phyloP scores from a whole-genome alignment of 1,284 basidiomycete species.

The Ganoderma leucocontextum region DNA sequence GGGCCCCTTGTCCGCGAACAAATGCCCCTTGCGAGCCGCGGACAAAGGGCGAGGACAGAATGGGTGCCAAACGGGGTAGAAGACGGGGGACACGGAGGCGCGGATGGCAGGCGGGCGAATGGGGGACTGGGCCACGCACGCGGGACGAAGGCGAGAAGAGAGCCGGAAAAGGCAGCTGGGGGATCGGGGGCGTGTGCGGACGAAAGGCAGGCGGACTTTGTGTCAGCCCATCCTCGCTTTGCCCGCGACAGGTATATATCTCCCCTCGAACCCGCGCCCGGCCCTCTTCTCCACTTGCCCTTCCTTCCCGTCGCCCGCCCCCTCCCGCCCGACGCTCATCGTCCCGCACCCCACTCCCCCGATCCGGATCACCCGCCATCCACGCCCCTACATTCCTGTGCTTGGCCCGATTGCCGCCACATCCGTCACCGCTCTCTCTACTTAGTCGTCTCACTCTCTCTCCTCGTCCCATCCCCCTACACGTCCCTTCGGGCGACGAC shows the following conservation, averaged over 20 bases:
- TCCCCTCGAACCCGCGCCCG: constrained; percentile 8
- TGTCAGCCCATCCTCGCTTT: constrained; percentile 32
- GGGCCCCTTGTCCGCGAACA: neutral
- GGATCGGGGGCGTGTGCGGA: constrained; percentile 18
- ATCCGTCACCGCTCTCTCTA: constrained; percentile 10
- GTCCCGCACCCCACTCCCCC: constrained; percentile 16
- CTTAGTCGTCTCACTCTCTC: neutral
- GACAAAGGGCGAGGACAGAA: constrained; percentile 4
- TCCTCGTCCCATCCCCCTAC: constrained; percentile 4
- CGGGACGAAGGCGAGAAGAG: constrained; percentile 30
- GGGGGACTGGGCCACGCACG: constrained; percentile 17
- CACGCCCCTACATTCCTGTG: constrained; percentile 24
- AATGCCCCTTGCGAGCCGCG: neutral
- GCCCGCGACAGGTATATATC: constrained; percentile 26
- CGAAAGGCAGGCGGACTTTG: constrained; percentile 27
- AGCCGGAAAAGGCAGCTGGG: constrained; percentile 29
- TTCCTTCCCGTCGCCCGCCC: constrained; percentile 14
- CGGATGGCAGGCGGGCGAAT: constrained; percentile 11
- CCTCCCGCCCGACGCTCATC: constrained; percentile 17
- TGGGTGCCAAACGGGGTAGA: neutral
- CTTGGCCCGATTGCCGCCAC: constrained; percentile 28
- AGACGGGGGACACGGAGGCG: neutral
- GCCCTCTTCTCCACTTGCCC: constrained; percentile 14
- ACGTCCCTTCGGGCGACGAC: neutral
- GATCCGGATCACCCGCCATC: constrained; percentile 6